Conservation (phyloP, 2,329 filamentous ascomycete species). For the Claviceps arundinis region DNA sequence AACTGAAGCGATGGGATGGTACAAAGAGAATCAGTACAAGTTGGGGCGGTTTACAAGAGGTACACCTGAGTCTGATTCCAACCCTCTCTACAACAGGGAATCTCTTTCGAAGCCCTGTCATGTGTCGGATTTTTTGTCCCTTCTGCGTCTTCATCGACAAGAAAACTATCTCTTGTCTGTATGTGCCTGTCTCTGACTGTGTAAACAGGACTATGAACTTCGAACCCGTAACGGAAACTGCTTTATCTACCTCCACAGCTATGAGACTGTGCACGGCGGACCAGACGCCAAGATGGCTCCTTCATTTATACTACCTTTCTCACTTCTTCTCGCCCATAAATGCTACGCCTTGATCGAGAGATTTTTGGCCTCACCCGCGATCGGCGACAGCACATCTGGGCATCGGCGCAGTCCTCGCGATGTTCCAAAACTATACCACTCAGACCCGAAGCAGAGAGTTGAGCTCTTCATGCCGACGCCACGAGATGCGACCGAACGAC, state of each 20-base stretch:
- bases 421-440: constrained; percentile 19
- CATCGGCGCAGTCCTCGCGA: constrained; percentile 14
- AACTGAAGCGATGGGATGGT: constrained; percentile 9
- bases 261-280: constrained; percentile 27
- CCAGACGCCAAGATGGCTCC: constrained; percentile 48
- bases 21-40: neutral
- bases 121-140: neutral
- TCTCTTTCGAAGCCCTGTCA: neutral
- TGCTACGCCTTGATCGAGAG: constrained; percentile 48
- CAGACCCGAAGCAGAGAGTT: constrained; percentile 21
- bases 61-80: neutral
- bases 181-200: neutral
- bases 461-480: constrained; percentile 63
- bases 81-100: neutral
- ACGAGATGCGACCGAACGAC: constrained; percentile 33
- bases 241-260: constrained; percentile 50
- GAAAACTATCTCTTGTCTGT: neutral
- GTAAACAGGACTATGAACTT: constrained; percentile 52
- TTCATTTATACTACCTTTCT: constrained; percentile 52
- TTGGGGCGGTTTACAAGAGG: constrained; percentile 7
- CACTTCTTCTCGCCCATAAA: constrained; percentile 39
- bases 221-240: constrained; percentile 58
- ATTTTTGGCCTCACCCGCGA: constrained; percentile 23
- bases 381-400: constrained; percentile 15
- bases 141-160: neutral